Conservation (phyloP, 495 filamentous ascomycete genomes). For the Penicillium bialowiezense region DNA sequence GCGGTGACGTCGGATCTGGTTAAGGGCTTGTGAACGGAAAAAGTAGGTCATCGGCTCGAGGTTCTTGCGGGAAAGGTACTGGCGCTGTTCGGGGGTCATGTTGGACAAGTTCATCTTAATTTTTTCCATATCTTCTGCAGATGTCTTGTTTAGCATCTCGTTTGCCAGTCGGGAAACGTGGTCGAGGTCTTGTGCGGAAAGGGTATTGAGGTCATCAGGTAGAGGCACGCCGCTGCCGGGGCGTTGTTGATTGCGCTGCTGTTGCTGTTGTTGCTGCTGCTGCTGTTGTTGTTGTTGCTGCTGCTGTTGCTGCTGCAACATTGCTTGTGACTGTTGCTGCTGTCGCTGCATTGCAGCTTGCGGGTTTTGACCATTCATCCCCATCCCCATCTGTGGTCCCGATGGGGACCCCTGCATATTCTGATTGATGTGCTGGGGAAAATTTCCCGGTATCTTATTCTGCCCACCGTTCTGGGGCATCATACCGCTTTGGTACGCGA, state of each 20-base stretch:
- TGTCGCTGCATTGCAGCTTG: conserved; percentile 34
- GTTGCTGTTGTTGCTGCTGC: conserved; percentile 28
- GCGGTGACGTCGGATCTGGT: conserved; percentile 34
- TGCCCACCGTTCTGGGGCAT: conserved; percentile 43
- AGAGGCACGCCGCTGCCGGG: conserved; percentile 24
- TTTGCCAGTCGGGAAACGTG: conserved; percentile 42
- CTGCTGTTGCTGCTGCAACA: conserved; percentile 36
- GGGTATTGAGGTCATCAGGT: conserved; percentile 36
- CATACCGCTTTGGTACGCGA: conserved; percentile 43
- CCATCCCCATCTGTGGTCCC: conserved; percentile 42
- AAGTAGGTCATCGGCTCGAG: conserved; percentile 49
- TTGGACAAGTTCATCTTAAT: conserved; percentile 41
- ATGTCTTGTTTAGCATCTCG: conserved; percentile 38
- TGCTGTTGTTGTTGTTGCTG: conserved; percentile 28
- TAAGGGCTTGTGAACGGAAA: conserved; percentile 48
- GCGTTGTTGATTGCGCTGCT: conserved; percentile 36
- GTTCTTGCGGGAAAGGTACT: conserved; percentile 35
- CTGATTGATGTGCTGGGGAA: conserved; percentile 52
- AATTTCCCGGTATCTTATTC: conserved; percentile 37
- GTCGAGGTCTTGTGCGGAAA: conserved; percentile 41
- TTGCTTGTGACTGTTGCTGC: conserved; percentile 25
- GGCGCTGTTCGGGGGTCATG: conserved; percentile 45
- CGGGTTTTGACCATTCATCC: conserved; percentile 43
- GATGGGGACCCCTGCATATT: conserved; percentile 52
- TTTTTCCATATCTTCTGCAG: conserved; percentile 42